Base-by-base conservation (phyloP, 75 land plant genomes). In the Adiantum capillusveneris region DNA sequence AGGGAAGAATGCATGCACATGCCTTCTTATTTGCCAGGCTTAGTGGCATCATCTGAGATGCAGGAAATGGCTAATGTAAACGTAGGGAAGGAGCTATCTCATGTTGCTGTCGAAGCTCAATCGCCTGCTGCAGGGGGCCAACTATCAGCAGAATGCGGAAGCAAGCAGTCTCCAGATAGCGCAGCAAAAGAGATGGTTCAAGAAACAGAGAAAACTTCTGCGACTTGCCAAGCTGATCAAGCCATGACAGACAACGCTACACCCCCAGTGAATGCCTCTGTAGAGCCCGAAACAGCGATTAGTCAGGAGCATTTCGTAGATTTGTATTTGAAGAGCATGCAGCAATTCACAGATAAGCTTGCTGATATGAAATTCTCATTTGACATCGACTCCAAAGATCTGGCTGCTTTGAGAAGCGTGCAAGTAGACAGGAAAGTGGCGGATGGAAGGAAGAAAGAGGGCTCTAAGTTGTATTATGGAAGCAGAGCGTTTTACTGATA, bases 261-360 rank as follows among this genome's bases (percentile, higher is more conserved):
- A 56, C 81, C 87, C 39, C 9, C 63, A 13, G 68, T 78, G 1
- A 58, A 44, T 21, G 57, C 75, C 1, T 74, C 66, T 50, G 25
- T 73, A 29, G 83, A 74, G 59, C 77, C 75, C 7, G 84, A 81
- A 52, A 61, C 71, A 43, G 51, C 65, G 31, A 68, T 87, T 37
- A 76, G 72, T 57, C 87, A 84, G 70, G 74, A 87, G 63, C 78
- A 87, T 12, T 75, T 81, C 11, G 77, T 87, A 29, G 84, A 84
- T 46, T 74, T 87, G 87, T 87, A 87, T 66, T 71, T 84, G 84
- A 87, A 84, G 56, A 87, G 91, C 73, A 84, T 87, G 87, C 87
- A 87, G 68, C 84, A 87, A 37, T 86, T 83, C 34, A 83, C 84
- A 5, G 86, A 86, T 25, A 80, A 88, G 25, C 57, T 87, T 41